These are phyloP conservation scores for Phytopythium cucurbitacearum DNA, from an alignment of 352 stramenopile species.

Conservation along the genomic window DNA sequence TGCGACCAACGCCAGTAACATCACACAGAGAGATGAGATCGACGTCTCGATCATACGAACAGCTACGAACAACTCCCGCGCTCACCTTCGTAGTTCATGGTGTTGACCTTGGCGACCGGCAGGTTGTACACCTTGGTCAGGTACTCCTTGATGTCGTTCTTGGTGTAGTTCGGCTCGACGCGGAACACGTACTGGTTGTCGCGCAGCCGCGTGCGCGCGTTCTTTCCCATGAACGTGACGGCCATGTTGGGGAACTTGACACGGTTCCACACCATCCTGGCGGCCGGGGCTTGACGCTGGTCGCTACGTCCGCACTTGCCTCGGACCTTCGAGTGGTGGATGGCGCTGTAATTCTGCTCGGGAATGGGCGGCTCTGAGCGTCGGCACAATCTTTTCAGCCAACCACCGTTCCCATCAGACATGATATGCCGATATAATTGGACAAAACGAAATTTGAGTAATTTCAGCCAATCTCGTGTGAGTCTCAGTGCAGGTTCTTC, in stretches of 20 bases:
- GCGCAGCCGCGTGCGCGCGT: conserved; percentile 60
- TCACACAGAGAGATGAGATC: conserved; percentile 2
- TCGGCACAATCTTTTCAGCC: conserved; percentile 7
- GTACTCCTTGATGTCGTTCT: conserved; percentile 98
- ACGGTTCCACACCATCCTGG: conserved; percentile 80
- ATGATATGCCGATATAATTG: conserved; percentile 18
- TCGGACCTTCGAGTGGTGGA: too few species aligned
- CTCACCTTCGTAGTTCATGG: conserved; percentile 93
- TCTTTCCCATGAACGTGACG: conserved; percentile 85
- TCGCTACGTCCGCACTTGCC: neutral
- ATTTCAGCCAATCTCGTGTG: conserved; percentile 27
- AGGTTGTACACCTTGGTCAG: conserved; percentile 96
- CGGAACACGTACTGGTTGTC: conserved; percentile 91
- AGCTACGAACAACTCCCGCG: conserved; percentile 11
- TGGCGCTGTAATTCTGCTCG: too few species aligned
- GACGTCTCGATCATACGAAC: neutral
- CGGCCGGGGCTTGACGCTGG: conserved; percentile 1
- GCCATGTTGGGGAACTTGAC: conserved; percentile 88
- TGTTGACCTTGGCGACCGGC: conserved; percentile 93
- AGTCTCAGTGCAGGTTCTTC: neutral
- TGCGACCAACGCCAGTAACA: conserved; percentile 14
- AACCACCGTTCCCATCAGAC: conserved; percentile 2
- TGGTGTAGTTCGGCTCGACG: conserved; percentile 94
- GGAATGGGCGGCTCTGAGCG: too few species aligned
- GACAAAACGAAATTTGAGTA: neutral